phyloP scores from a whole-genome alignment of 1,284 basidiomycete genomes.

The Cryptococcus deneoformans region DNA sequence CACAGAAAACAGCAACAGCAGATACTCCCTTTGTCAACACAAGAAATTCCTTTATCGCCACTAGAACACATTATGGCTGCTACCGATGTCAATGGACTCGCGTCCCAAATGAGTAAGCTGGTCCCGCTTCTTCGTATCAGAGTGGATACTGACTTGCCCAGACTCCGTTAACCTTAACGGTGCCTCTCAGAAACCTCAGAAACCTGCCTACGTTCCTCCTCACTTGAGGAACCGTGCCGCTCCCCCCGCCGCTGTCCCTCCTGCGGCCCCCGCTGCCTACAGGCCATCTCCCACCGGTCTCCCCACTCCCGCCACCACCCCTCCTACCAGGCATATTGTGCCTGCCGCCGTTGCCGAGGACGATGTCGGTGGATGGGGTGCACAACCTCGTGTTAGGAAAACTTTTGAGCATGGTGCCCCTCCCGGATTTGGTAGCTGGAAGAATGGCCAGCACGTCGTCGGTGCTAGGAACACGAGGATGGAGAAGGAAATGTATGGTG shows the following conservation, averaged over 20 bases:
- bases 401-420: conserved; percentile 55
- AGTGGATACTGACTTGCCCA: background rate
- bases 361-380: conserved; percentile 54
- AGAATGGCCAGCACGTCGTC: conserved; percentile 79
- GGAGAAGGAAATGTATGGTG: conserved; percentile 96
- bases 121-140: too few species aligned
- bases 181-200: background rate
- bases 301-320: conserved; percentile 44
- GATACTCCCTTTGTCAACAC: background rate
- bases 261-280: conserved; percentile 29
- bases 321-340: conserved; percentile 53
- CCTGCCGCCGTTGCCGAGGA: conserved; percentile 56
- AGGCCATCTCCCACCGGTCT: conserved; percentile 38
- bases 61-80: background rate
- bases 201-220: conserved; percentile 77
- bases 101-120: background rate
- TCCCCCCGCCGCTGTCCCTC: conserved; percentile 14
- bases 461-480: conserved; percentile 79
- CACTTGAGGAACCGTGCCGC: conserved; percentile 61
- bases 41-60: background rate
- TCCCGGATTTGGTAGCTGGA: conserved; percentile 79
- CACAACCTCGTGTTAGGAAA: conserved; percentile 40
- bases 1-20: background rate
- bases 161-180: background rate
- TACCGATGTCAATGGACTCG: background rate